Evolutionary conservation across 139 green algal species (phyloP).

Genomic region (Chlorokybus atmophyticus): DNA sequence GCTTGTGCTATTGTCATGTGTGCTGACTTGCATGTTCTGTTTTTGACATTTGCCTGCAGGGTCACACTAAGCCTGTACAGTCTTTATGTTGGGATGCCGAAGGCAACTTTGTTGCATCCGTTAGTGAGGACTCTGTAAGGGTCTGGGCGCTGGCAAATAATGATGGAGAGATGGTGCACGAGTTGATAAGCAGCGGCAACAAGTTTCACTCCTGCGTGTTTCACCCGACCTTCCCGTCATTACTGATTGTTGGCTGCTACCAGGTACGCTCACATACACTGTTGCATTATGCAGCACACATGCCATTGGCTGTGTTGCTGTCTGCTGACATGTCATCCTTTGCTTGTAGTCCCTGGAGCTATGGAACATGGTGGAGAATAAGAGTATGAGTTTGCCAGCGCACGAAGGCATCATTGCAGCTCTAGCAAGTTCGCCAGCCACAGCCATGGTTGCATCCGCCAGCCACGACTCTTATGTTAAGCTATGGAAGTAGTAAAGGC

Average conservation of each 20-base stretch:
- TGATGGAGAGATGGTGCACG: slow-evolving; percentile 22
- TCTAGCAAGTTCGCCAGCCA: slow-evolving; percentile 13
- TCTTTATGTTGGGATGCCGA: slow-evolving; percentile 25
- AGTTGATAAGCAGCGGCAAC: slow-evolving; percentile 29
- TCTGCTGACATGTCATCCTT: not conserved
- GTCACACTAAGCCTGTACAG: slow-evolving; percentile 24
- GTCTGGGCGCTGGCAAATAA: slow-evolving; percentile 14
- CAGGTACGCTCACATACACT: slow-evolving; percentile 22
- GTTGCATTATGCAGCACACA: not conserved
- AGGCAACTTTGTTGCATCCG: slow-evolving; percentile 20
- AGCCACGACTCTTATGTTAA: slow-evolving; percentile 29
- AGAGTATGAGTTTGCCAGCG: slow-evolving; percentile 25
- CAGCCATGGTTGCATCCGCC: slow-evolving; percentile 23
- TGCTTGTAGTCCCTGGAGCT: slow-evolving; percentile 26
- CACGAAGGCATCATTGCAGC: slow-evolving; percentile 26
- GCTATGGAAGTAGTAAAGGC: slow-evolving; percentile 28
- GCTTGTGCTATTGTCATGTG: slow-evolving; percentile 9
- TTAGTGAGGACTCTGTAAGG: slow-evolving; percentile 20
- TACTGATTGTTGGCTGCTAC: slow-evolving; percentile 29
- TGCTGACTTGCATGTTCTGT: not conserved
- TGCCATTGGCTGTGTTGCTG: too few relatives aligned
- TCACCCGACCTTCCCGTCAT: slow-evolving; percentile 23
- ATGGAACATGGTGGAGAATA: slow-evolving; percentile 33
- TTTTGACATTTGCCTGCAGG: slow-evolving; percentile 4
- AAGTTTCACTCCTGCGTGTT: slow-evolving; percentile 32